Percentiles rank a stretch among this genome's conserved stretches.
Evolutionary conservation across 768 basidiomycete genomes (phyloP).

Genomic region (Xanthoconium purpureum): DNA sequence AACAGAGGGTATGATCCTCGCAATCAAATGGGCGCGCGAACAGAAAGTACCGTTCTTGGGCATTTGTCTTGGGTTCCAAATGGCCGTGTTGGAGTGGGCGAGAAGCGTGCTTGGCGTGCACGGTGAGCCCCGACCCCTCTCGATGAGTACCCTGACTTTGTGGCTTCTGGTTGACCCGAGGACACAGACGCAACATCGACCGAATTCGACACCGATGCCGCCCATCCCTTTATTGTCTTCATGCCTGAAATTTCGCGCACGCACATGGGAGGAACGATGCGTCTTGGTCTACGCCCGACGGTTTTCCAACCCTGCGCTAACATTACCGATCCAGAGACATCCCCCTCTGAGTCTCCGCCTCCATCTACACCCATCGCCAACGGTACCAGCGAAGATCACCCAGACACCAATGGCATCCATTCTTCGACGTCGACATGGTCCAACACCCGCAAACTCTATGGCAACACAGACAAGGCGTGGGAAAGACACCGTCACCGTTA

Average conservation of each 20-base stretch:
- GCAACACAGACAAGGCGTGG: conserved; percentile 79
- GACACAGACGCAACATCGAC: conserved; percentile 74
- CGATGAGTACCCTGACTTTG: background rate
- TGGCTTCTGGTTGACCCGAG: conserved; percentile 8
- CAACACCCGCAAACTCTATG: conserved; percentile 77
- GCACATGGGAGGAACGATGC: conserved; percentile 99
- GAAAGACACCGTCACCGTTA: conserved; percentile 95
- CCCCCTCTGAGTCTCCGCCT: conserved; percentile 11
- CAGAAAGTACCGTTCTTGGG: conserved; percentile 94
- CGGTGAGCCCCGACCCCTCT: conserved; percentile 40
- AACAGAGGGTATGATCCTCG: conserved; percentile 95
- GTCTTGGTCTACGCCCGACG: conserved; percentile 95
- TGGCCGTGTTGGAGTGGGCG: conserved; percentile 95
- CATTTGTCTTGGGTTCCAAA: conserved; percentile 96
- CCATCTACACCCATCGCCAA: conserved; percentile 4
- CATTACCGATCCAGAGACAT: conserved; percentile 8
- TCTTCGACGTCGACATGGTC: conserved; percentile 62
- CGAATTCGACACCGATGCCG: conserved; percentile 65
- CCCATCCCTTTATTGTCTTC: conserved; percentile 83
- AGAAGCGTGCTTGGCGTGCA: conserved; percentile 72
- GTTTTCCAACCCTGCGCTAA: conserved; percentile 61
- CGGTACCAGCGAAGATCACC: background rate
- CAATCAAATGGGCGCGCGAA: conserved; percentile 96
- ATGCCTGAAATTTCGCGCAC: conserved; percentile 99
- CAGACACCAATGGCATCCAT: conserved; percentile 7